Conservation (phyloP, 2,329 filamentous ascomycete species). For the Penicillium sp. region DNA sequence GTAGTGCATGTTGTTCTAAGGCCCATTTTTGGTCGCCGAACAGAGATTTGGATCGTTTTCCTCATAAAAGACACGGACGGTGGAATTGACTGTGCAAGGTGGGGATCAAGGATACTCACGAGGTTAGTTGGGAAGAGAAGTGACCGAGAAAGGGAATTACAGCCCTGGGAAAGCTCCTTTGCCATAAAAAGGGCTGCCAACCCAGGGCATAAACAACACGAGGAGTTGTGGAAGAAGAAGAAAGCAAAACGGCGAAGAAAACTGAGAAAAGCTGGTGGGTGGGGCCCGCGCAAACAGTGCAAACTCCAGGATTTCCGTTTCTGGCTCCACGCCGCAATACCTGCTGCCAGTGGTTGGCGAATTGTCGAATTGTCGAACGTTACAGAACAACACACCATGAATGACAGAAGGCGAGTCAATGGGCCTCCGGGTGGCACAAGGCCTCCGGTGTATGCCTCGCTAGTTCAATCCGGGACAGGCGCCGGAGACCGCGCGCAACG, state of each 20-base stretch:
- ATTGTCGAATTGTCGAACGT: conserved; percentile 15
- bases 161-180: conserved; percentile 6
- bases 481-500: conserved; percentile 55
- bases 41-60: conserved; percentile 56
- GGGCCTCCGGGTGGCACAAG: conserved; percentile 78
- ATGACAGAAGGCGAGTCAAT: conserved; percentile 86
- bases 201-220: conserved; percentile 10
- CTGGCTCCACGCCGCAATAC: conserved; percentile 20
- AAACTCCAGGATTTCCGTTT: conserved; percentile 46
- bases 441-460: conserved; percentile 69
- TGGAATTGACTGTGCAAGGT: background rate
- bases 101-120: conserved; percentile 30
- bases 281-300: conserved; percentile 41
- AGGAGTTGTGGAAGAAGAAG: conserved; percentile 27
- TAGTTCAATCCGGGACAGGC: conserved; percentile 50
- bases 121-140: conserved; percentile 10
- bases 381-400: conserved; percentile 12
- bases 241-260: conserved; percentile 23
- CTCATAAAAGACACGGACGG: conserved; percentile 45
- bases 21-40: conserved; percentile 61
- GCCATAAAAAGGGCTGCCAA: conserved; percentile 26
- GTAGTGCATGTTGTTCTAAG: conserved; percentile 66
- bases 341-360: conserved; percentile 10
- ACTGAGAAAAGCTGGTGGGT: conserved; percentile 25
- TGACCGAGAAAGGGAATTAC: background rate